Evolutionary conservation across 2,329 filamentous ascomycete genomes (phyloP), one percentile per base, ranked within the genome.

Genomic region (Colletotrichum tabaci): DNA sequence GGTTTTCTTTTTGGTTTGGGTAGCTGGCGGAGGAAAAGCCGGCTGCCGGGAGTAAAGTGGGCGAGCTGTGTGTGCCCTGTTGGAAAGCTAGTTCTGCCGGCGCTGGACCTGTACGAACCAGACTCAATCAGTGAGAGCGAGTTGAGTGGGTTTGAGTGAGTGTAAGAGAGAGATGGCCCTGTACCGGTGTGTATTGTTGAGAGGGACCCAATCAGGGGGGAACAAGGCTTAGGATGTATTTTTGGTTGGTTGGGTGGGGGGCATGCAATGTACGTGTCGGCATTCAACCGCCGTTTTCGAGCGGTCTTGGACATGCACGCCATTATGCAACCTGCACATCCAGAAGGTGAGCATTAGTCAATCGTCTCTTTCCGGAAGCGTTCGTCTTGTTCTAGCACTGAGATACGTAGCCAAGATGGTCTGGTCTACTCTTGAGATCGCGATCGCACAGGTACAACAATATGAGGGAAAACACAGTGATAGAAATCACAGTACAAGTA

Each of bases 191-290:
- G 40, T 63, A 68, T 71, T 71, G 68, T 71, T 71, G 65, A 42
- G 65, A 68, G 58, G 65, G 68, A 68, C 55, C 68, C 68, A 71
- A 71, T 71, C 65, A 71, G 68, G 68, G 42, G 13, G 16, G 40
- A 16, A 42, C 47, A 23, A 38, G 58, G 15, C 30, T 12, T 30
- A 58, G n/a, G 26, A 16, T 53, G 16, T 30, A 38, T 55, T 26
- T 35, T 71, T 53, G 68, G 68, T 63, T 57, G 56, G 67, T 61
- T 56, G 67, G 52, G 47, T 38, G 56, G 56, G 56, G 55, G 47
- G 30, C 30, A 66, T 47, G 42, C 58, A 49, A 49, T 56, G 53
- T 69, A 66, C 53, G 61, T 66, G 66, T 66, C 66, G 61, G 66
- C 46, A 63, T 63, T 53, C 47, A 18, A 58, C 49, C 42, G 42